Evolutionary conservation across 202 grass and related monocot species (phyloP).

Genomic region (Thinopyrum obtusiflorum): DNA sequence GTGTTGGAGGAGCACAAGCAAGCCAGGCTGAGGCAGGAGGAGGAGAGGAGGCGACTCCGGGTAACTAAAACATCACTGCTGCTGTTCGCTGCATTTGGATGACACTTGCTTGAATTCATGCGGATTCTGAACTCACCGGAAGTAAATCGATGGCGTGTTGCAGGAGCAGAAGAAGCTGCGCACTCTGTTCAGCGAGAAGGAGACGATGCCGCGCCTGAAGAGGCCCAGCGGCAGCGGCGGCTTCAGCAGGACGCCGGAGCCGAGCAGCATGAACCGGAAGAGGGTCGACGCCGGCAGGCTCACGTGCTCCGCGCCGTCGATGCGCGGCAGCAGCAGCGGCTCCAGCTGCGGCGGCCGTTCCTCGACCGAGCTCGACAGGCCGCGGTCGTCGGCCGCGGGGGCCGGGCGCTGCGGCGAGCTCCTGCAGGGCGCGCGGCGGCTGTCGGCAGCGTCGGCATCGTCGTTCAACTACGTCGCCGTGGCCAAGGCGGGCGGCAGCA

Average conservation of each 20-base stretch:
- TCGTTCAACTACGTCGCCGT: background rate
- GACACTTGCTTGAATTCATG: background rate
- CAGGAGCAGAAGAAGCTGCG: constrained; percentile 82
- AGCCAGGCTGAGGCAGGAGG: constrained; percentile 46
- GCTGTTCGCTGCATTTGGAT: too few relatives aligned
- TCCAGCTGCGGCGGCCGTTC: background rate
- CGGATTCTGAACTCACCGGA: background rate
- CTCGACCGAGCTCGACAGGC: constrained; percentile 24
- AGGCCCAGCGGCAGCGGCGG: constrained; percentile 41
- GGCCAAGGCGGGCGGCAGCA: background rate
- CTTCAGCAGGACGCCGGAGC: constrained; percentile 41
- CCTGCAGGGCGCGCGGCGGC: constrained; percentile 20
- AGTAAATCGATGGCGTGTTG: background rate
- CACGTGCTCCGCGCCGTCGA: constrained; percentile 25
- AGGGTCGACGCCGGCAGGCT: constrained; percentile 36
- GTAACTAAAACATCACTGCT: background rate
- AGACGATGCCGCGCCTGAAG: constrained; percentile 59
- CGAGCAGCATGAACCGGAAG: constrained; percentile 39
- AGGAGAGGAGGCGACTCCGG: constrained; percentile 49
- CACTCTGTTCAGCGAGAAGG: constrained; percentile 61
- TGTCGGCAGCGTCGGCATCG: background rate
- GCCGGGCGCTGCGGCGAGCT: constrained; percentile 23
- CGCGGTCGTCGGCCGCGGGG: constrained; percentile 30
- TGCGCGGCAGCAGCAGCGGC: constrained; percentile 38
- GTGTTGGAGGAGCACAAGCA: constrained; percentile 66